Base-by-base conservation (phyloP, 768 basidiomycete genomes). In the Chalciporus piperatus region DNA sequence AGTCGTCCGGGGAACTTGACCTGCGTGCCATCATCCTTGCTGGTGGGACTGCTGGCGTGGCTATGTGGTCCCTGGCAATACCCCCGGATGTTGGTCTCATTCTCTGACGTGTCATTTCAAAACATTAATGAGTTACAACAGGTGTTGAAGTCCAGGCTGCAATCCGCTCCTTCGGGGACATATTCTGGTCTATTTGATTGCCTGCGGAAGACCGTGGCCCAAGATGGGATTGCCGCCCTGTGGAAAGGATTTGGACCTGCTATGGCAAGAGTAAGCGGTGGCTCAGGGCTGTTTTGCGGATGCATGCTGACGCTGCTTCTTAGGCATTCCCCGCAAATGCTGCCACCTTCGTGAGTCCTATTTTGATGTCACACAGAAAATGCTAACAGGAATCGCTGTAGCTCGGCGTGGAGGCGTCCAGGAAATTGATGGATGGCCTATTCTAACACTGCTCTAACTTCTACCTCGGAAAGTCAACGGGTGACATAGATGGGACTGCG, bases 231-330 rank as follows among this genome's bases (percentile, higher is more conserved):
- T 16, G 71, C 71, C 25, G 95, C 96, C 1, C 74, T 99, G 10
- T 99, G 94, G 92, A 98, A 89, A 71, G 97, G 97, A 10, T 92
- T 99, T 66, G 95, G 92, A 41, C 97, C 96, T 14, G 97, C 97
- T 16, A 98, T 98, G 96, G 85, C 86, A 53, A 74, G 92, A 63
- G 90, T 90, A 67, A 48, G 87, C 72, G 25, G 47, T 30, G 37
- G 46, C 11, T 42, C 25, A 28, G 32, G 17, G 32, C 38, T 35
- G 1, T 25, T n/a, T 49, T 30, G n/a, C 20, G n/a, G 5, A 42
- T 43, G 45, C n/a, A 38, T 19, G 41, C 40, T 57, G 13, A 61
- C 38, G 4, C 11, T 35, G n/a, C 22, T 51, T 23, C 41, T 13
- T 57, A 94, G 83, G 95, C 95, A 38, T 96, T 97, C 83, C 95